Evolutionary conservation across 495 filamentous ascomycete genomes (phyloP).

Genomic region (Chaetomium fimeti): DNA sequence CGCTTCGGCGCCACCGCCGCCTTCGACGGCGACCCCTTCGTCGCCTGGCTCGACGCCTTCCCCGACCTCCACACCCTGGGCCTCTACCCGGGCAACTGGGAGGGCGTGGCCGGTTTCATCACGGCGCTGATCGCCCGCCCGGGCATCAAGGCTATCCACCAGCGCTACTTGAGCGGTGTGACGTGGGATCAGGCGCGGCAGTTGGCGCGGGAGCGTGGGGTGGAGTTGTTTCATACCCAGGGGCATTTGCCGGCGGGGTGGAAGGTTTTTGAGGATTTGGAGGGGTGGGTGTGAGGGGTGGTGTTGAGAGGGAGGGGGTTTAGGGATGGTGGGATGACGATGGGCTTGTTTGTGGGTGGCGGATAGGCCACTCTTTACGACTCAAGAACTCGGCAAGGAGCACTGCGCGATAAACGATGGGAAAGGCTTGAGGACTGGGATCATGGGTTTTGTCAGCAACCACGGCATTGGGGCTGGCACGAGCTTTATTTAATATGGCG

Average conservation of each 20-base stretch:
- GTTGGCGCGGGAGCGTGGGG: conserved; percentile 20
- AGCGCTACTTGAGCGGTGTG: conserved; percentile 20
- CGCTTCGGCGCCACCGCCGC: neutral
- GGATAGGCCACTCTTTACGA: no score
- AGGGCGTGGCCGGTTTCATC: conserved; percentile 10
- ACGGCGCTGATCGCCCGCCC: conserved; percentile 23
- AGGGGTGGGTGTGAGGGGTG: no score
- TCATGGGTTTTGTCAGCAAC: neutral
- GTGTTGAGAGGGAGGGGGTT: no score
- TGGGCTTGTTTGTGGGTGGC: no score
- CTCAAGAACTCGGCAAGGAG: no score
- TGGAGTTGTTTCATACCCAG: conserved; percentile 17
- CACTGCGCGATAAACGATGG: no score
- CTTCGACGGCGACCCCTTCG: conserved; percentile 31
- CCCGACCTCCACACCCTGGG: conserved; percentile 28
- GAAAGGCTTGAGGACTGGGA: neutral
- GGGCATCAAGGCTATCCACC: conserved; percentile 22
- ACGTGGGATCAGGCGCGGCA: conserved; percentile 18
- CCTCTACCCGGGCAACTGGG: conserved; percentile 24
- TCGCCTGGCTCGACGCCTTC: conserved; percentile 29
- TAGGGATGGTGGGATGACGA: no score
- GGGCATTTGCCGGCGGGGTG: neutral
- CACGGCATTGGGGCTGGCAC: neutral
- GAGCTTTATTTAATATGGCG: neutral
- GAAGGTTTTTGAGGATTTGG: neutral